Evolutionary conservation across 164 flowering plant genomes (phyloP).

Genomic region (Sextonia rubra): DNA sequence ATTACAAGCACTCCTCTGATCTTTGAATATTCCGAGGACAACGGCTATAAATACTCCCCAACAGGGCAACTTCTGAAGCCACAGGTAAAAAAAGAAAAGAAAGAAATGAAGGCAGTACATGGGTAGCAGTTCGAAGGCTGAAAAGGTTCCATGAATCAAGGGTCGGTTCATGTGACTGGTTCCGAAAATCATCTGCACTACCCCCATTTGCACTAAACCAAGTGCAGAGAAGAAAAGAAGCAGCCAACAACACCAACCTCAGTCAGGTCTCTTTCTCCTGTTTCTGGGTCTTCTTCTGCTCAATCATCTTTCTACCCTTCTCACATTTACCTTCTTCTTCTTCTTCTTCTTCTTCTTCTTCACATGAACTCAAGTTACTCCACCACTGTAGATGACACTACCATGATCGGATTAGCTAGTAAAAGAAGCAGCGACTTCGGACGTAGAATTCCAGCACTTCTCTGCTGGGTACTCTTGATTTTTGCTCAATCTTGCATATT

Average conservation of each 20-base stretch:
- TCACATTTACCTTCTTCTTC: not conserved
- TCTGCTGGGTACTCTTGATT: slow-evolving; percentile 34
- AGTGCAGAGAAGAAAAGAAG: slow-evolving; percentile 11
- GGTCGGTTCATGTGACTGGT: slow-evolving; percentile 53
- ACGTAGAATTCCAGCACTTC: slow-evolving; percentile 16
- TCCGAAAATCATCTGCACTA: not conserved
- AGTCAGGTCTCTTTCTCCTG: not conserved
- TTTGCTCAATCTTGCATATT: slow-evolving; percentile 14
- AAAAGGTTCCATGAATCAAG: slow-evolving; percentile 66
- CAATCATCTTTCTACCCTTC: not conserved
- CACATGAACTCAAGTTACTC: no score
- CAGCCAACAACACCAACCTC: not conserved
- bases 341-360: no score
- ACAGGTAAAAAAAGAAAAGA: slow-evolving; percentile 1
- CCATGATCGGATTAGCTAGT: not conserved
- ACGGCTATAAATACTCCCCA: slow-evolving; percentile 51
- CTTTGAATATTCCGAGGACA: slow-evolving; percentile 45
- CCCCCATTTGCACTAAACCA: slow-evolving; percentile 9
- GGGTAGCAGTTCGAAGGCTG: slow-evolving; percentile 38
- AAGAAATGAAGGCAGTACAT: not conserved
- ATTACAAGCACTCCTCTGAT: not conserved
- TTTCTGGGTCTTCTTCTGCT: not conserved
- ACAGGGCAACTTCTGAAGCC: slow-evolving; percentile 12
- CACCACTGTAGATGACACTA: not conserved
- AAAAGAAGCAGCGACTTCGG: not conserved